Evolutionary conservation across 306 rosid species (phyloP), one percentile per base, ranked within the genome.

Genomic region (Benincasa hispida): DNA sequence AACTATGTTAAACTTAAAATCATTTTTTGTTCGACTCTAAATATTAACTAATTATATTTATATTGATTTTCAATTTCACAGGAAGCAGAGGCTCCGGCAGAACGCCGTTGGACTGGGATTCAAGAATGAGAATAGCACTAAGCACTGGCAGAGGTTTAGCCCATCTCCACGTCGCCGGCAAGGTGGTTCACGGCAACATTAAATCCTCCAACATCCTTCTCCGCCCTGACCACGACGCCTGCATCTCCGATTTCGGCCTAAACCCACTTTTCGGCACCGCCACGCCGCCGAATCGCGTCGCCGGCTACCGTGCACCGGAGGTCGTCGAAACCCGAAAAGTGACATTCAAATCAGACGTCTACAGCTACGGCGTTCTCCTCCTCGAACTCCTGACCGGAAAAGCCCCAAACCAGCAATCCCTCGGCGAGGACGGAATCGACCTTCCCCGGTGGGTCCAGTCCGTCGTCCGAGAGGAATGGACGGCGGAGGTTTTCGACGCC

Each of bases 361-460:
- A 95, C 86, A 92, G 99, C 75, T 91, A 89, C 3, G 99, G 99
- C 0, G 97, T 95, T 9, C 78, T 95, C 75, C 79, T 95, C 27
- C 80, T 95, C 74, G 99, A 95, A 85, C 91, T 95, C 8, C 72
- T 95, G 6, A 95, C 99, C 0, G 99, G 99, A 7, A 95, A 95
- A 72, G 95, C 98, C 8, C 99, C 99, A 5, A 92, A 95, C 54
- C 99, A 95, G 54, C 96, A 97, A 1, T 95, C 99, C 8, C 81
- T 95, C 0, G 97, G 99, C 0, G 99, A 95, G 45, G 99, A 95
- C 9, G 99, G 98, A 0, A 95, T 95, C 3, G 98, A 95, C 55
- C 89, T 95, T 0, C 99, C 99, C 0, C 78, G 99, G 83, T 95
- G 99, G 99, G 99, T 95, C 56, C 98, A 92, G 65, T 95, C 99